phyloP scores from a whole-genome alignment of 441 rosid species.

The Dalechampia spathulata region DNA sequence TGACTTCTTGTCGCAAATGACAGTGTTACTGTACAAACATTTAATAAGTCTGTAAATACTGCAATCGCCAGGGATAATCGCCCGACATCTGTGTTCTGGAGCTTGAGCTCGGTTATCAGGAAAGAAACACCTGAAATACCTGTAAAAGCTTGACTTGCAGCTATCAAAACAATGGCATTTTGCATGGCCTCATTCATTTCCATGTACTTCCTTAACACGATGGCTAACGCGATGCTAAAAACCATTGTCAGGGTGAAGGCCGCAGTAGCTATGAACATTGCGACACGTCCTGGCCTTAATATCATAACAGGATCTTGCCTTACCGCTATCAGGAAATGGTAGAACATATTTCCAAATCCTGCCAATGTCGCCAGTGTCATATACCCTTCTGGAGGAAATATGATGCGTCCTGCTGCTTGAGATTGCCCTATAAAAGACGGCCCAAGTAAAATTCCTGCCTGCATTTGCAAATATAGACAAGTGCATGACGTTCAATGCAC shows the following conservation, averaged over 20 bases:
- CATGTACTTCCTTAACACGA: slow-evolving; percentile 1
- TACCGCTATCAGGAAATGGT: slow-evolving; percentile 23
- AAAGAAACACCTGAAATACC: slow-evolving; percentile 23
- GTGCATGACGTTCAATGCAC: no score
- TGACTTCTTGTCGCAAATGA: not conserved
- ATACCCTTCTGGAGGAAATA: slow-evolving; percentile 24
- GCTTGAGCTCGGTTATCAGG: slow-evolving; percentile 26
- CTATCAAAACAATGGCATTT: slow-evolving; percentile 12
- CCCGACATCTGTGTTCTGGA: slow-evolving; percentile 33
- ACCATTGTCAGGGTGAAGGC: slow-evolving; percentile 10
- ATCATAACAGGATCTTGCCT: slow-evolving; percentile 23
- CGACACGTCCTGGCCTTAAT: slow-evolving; percentile 23
- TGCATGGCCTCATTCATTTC: slow-evolving; percentile 14
- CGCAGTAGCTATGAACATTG: slow-evolving; percentile 19
- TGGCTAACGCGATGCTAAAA: not conserved
- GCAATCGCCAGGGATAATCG: slow-evolving; percentile 27
- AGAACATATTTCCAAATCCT: slow-evolving; percentile 27
- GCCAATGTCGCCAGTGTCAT: slow-evolving; percentile 16
- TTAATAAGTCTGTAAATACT: slow-evolving; percentile 21
- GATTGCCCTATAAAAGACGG: slow-evolving; percentile 24
- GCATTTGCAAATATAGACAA: not conserved
- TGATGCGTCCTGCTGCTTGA: not conserved
- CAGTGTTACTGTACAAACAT: not conserved
- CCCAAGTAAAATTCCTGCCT: slow-evolving; percentile 35
- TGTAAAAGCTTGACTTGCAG: slow-evolving; percentile 21